Evolutionary conservation across 441 rosid species (phyloP).

Genomic region (Gossypium gossypioides): DNA sequence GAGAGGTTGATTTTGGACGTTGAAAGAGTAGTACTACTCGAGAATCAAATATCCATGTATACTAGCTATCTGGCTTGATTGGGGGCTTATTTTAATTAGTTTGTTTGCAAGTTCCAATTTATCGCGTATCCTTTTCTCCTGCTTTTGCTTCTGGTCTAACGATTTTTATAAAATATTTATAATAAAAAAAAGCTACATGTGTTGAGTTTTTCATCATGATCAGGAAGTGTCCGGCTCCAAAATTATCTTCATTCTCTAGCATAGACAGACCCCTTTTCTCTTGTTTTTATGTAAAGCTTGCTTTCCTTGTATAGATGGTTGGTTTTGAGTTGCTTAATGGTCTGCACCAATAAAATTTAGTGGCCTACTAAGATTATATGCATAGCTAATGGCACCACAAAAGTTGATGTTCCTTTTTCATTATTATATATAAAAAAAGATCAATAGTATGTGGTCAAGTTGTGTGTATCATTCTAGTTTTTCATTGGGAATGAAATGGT

Average conservation of each 20-base stretch:
- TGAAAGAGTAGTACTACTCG: background rate
- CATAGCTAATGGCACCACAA: background rate
- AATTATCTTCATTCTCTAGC: too few relatives aligned
- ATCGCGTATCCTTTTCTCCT: background rate
- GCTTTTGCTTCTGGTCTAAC: background rate
- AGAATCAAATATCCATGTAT: background rate
- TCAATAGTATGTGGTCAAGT: background rate
- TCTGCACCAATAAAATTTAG: background rate
- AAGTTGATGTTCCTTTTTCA: background rate
- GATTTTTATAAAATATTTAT: too few relatives aligned
- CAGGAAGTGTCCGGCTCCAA: too few relatives aligned
- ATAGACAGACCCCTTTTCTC: too few relatives aligned
- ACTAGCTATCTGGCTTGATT: background rate
- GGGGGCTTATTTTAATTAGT: background rate
- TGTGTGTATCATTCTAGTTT: background rate
- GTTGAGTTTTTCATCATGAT: too few relatives aligned
- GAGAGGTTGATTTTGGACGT: background rate
- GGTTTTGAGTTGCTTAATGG: background rate
- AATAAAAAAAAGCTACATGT: too few relatives aligned
- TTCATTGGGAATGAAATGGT: background rate
- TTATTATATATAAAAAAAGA: too few relatives aligned
- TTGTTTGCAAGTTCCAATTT: background rate
- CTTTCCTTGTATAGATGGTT: background rate
- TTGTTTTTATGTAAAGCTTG: background rate
- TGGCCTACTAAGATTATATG: background rate